These are phyloP conservation scores for Chrysochromulina parva DNA, from an alignment of 78 protist species.

Conservation along the genomic window DNA sequence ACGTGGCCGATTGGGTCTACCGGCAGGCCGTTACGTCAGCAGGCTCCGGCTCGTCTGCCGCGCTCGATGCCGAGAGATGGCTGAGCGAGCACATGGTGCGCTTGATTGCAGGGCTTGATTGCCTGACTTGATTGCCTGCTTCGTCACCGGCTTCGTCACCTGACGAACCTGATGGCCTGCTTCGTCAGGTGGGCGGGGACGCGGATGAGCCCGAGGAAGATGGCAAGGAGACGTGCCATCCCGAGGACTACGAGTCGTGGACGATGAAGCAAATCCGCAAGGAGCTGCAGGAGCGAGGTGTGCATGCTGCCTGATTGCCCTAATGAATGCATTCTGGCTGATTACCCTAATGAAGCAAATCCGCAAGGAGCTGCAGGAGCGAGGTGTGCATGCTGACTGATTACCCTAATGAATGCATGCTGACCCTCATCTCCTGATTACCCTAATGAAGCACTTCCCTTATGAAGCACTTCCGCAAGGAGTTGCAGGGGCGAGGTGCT, in stretches of 20 bases:
- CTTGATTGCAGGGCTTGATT: no score
- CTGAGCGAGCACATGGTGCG: background rate
- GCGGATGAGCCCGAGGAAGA: background rate
- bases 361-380: background rate
- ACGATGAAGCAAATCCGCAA: slow-evolving; percentile 15
- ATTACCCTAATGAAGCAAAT: no score
- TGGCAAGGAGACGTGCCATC: background rate
- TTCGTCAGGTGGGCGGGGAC: background rate
- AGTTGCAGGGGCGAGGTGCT: no score
- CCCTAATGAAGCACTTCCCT: no score
- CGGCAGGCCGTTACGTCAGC: slow-evolving; percentile 36
- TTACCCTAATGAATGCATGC: no score
- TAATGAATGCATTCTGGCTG: no score
- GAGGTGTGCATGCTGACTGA: background rate
- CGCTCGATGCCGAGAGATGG: slow-evolving; percentile 53
- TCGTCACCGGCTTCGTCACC: no score
- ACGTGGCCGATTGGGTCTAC: slow-evolving; percentile 38
- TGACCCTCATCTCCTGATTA: no score
- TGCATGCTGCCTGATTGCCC: background rate
- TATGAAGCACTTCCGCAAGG: no score
- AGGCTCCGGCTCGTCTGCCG: slow-evolving; percentile 10
- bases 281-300: background rate
- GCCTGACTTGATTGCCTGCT: no score
- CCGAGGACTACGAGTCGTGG: background rate
- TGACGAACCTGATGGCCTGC: no score